Base-by-base conservation (phyloP, 1,284 basidiomycete genomes). In the Ceratobasidium sp. region DNA sequence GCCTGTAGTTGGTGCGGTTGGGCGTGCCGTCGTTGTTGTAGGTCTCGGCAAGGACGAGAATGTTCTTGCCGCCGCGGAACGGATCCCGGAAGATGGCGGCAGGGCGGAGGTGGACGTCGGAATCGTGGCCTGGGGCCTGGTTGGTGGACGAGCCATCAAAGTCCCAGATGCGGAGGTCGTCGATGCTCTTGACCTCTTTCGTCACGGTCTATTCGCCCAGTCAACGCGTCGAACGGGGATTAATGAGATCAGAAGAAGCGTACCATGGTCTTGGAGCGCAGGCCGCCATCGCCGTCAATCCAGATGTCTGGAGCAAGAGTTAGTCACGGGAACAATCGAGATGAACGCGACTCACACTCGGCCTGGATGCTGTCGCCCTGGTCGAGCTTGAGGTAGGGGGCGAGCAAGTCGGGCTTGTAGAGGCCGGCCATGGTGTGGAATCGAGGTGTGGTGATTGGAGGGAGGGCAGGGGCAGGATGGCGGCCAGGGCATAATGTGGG, bases 21-120 rank as follows among this genome's bases (percentile, higher is more conserved):
- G 97, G 97, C 59, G 96, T 97, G 76, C 97, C 97, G 78, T 99
- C 97, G 85, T 90, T 97, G 90, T 98, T 98, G 89, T 96, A 98
- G 81, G 93, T 95, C 84, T 96, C 95, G 71, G 96, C 94, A 71
- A 98, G 92, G 78, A 98, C 96, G 75, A 98, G 89, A 80, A 98
- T 97, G 87, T 98, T 98, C 85, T 96, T 91, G 76, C 97, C 97
- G 65, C 95, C 92, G 79, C 97, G 96, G 96, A 99, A 99, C 71
- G 97, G 97, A 81, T 99, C 97, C 80, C 93, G 96, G 91, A 97
- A 99, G 85, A 96, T 96, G 79, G 96, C 90, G 75, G 90, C 95
- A 67, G 97, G 97, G 77, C 97, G 94, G 77, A 99, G 94, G 85
- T 96, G 97, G 85, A 99, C 92, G 80, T 99, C 97, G 36, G 97